Conservation (phyloP, 2,329 filamentous ascomycete genomes). For the Apiospora hydei region DNA sequence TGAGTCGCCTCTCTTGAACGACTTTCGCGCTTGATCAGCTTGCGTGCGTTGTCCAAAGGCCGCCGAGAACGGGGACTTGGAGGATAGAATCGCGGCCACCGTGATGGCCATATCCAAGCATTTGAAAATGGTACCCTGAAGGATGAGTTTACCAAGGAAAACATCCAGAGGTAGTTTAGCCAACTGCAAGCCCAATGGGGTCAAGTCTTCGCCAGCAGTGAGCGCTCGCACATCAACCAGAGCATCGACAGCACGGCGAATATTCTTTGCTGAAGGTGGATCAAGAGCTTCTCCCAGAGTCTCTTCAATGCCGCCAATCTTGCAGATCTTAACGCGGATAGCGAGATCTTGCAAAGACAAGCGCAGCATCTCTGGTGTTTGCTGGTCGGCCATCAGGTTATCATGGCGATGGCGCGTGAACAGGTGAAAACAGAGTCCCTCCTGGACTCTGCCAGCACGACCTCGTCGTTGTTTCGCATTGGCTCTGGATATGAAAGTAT, state of each 20-base stretch:
- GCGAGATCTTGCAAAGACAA: constrained; percentile 93
- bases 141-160: constrained; percentile 90
- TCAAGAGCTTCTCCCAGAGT: constrained; percentile 89
- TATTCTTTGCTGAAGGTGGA: constrained; percentile 89
- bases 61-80: constrained; percentile 91
- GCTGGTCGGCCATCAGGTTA: constrained; percentile 83
- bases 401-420: constrained; percentile 93
- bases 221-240: constrained; percentile 92
- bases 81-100: constrained; percentile 90
- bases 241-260: constrained; percentile 89
- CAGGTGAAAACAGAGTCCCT: constrained; percentile 93
- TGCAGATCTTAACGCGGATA: constrained; percentile 96
- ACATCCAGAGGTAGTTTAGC: constrained; percentile 91
- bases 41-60: constrained; percentile 85
- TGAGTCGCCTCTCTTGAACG: constrained; percentile 86
- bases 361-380: constrained; percentile 95
- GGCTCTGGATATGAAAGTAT: constrained; percentile 93
- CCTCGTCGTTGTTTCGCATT: constrained; percentile 96
- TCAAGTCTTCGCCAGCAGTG: constrained; percentile 82
- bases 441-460: constrained; percentile 92
- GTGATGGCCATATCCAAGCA: constrained; percentile 93
- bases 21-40: constrained; percentile 78
- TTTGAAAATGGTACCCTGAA: constrained; percentile 85
- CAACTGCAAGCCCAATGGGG: constrained; percentile 83
- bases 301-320: constrained; percentile 90